phyloP scores from a whole-genome alignment of 352 stramenopile species.

The Pythium scleroteichum region DNA sequence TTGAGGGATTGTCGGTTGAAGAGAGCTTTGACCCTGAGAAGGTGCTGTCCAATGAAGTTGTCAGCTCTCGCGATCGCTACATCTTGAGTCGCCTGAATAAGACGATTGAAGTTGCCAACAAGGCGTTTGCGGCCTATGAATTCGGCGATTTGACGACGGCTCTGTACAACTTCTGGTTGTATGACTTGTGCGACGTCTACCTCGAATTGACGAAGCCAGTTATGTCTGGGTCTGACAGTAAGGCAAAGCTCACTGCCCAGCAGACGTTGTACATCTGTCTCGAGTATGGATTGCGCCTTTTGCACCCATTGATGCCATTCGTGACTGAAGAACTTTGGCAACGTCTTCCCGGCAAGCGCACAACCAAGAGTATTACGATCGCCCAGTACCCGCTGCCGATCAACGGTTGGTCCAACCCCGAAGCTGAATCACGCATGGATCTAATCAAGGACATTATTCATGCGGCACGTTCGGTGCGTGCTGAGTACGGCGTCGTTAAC shows the following conservation, averaged over 20 bases:
- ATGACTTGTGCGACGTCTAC: constrained; percentile 99
- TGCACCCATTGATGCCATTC: constrained; percentile 99
- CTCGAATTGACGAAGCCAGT: constrained; percentile 99
- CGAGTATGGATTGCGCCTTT: constrained; percentile 84
- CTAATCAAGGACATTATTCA: constrained; percentile 95
- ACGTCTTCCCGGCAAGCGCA: constrained; percentile 73
- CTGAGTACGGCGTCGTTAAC: constrained; percentile 83
- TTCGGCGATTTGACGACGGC: constrained; percentile 95
- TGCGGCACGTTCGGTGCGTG: constrained; percentile 93
- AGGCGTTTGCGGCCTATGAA: constrained; percentile 91
- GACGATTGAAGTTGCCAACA: constrained; percentile 74
- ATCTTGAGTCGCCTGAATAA: constrained; percentile 84
- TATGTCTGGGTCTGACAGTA: constrained; percentile 77
- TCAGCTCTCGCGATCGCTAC: constrained; percentile 73
- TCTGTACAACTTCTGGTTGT: constrained; percentile 98
- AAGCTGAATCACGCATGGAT: constrained; percentile 92
- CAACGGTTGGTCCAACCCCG: constrained; percentile 83
- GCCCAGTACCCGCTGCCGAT: constrained; percentile 75
- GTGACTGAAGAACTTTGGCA: constrained; percentile 96
- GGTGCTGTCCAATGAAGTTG: constrained; percentile 64
- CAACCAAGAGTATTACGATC: constrained; percentile 74
- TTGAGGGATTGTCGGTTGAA: constrained; percentile 78
- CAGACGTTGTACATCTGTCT: constrained; percentile 86
- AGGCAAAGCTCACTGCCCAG: constrained; percentile 77
- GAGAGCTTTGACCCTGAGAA: constrained; percentile 55